A percentile compares a stretch with the other conserved stretches of the same genome.
These are phyloP conservation scores for Phytopythium kandeliae DNA, from an alignment of 352 stramenopile species.

Conservation along the genomic window DNA sequence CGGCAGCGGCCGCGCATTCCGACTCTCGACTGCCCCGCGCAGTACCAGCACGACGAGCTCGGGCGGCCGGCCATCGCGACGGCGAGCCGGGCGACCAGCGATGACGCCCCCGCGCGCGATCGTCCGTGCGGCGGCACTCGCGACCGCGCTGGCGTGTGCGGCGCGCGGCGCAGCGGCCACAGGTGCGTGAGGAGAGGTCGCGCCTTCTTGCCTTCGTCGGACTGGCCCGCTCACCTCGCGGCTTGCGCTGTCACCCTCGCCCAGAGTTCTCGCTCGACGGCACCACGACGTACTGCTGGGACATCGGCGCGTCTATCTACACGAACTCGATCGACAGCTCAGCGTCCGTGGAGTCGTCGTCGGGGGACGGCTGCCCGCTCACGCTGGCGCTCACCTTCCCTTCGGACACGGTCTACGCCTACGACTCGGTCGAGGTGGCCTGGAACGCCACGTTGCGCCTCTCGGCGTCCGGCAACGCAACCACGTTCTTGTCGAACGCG, in stretches of 20 bases:
- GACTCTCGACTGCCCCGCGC: neutral
- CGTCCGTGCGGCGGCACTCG: neutral
- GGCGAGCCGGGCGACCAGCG: conserved; percentile 3
- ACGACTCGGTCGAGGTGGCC: conserved; percentile 49
- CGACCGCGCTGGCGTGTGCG: conserved; percentile 13
- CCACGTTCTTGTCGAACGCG: conserved; percentile 27
- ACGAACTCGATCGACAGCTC: conserved; percentile 37
- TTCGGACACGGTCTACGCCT: conserved; percentile 38
- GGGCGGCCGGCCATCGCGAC: neutral
- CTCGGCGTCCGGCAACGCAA: conserved; percentile 15
- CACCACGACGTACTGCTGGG: conserved; percentile 56
- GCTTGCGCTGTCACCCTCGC: neutral
- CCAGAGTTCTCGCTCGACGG: conserved; percentile 27
- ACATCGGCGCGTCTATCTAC: conserved; percentile 50
- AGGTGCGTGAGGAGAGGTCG: neutral
- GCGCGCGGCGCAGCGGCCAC: neutral
- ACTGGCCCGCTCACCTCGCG: neutral
- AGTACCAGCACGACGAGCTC: neutral
- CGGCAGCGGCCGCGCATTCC: neutral
- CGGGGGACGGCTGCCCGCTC: conserved; percentile 46
- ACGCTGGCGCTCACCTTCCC: conserved; percentile 37
- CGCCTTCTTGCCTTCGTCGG: neutral
- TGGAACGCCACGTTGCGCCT: conserved; percentile 60
- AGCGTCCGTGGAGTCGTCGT: conserved; percentile 24
- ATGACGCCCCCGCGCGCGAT: conserved; percentile 5